phyloP scores from a whole-genome alignment of 2,329 filamentous ascomycete genomes.

The Xylariaceae sp. region DNA sequence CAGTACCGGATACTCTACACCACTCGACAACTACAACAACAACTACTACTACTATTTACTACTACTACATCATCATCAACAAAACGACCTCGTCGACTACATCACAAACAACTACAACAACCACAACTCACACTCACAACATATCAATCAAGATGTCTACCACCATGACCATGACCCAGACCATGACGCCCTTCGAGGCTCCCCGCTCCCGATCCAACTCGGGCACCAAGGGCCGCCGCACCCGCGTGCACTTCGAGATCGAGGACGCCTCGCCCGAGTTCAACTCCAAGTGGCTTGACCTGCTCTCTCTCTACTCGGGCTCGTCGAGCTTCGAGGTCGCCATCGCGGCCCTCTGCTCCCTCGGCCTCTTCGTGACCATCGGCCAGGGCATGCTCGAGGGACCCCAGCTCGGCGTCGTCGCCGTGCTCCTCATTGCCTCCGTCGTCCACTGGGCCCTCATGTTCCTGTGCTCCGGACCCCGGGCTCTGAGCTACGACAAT shows the following conservation, averaged over 20 bases:
- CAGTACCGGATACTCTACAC: background rate
- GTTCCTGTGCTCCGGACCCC: constrained; percentile 17
- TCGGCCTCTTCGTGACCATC: constrained; percentile 16
- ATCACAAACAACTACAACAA: too few relatives aligned
- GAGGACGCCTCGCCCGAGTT: constrained; percentile 18
- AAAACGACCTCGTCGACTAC: too few relatives aligned
- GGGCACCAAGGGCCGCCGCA: constrained; percentile 17
- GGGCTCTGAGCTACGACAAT: constrained; percentile 7
- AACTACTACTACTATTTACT: too few relatives aligned
- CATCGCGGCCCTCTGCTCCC: constrained; percentile 20
- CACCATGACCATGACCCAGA: constrained; percentile 19
- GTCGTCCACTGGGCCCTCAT: constrained; percentile 19
- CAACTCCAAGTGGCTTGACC: constrained; percentile 19
- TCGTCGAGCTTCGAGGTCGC: constrained; percentile 20
- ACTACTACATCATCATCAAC: too few relatives aligned
- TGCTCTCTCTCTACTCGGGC: constrained; percentile 20
- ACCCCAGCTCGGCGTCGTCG: constrained; percentile 15
- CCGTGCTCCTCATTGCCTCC: constrained; percentile 15
- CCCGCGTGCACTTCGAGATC: constrained; percentile 22
- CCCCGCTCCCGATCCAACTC: constrained; percentile 19
- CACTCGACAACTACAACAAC: background rate
- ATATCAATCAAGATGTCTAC: constrained; percentile 14
- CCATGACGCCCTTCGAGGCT: constrained; percentile 13
- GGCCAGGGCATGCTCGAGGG: constrained; percentile 19
- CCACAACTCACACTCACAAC: too few relatives aligned